These are phyloP conservation scores for Carex myosuroides DNA, from an alignment of 176 grass and related monocot genomes.

Conservation along the genomic window DNA sequence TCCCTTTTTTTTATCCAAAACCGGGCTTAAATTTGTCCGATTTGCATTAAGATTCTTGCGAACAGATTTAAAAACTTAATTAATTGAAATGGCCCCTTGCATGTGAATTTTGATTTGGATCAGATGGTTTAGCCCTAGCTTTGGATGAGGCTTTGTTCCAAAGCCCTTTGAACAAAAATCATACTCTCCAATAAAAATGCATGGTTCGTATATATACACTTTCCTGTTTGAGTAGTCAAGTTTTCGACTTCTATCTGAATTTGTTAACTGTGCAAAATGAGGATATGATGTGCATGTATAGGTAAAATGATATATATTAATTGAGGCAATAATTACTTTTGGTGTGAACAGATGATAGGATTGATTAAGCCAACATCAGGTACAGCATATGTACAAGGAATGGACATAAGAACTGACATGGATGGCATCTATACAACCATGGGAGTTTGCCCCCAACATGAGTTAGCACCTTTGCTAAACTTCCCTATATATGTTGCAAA, in stretches of 20 bases:
- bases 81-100: too few relatives aligned
- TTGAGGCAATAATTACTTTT: not conserved
- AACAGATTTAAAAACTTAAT: too few relatives aligned
- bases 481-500: not conserved
- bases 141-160: too few relatives aligned
- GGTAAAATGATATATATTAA: not conserved
- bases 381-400: constrained; percentile 62
- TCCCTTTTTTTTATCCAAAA: not conserved
- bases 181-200: too few relatives aligned
- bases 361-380: constrained; percentile 67
- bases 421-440: constrained; percentile 67
- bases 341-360: constrained; percentile 58
- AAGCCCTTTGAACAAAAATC: too few relatives aligned
- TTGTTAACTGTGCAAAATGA: not conserved
- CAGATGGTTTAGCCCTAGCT: too few relatives aligned
- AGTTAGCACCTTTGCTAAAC: constrained; percentile 29
- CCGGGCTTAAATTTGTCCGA: too few relatives aligned
- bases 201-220: too few relatives aligned
- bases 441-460: constrained; percentile 90
- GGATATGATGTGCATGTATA: not conserved
- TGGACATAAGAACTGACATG: constrained; percentile 69
- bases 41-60: too few relatives aligned
- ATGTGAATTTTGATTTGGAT: not conserved
- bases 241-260: not conserved
- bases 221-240: not conserved